phyloP scores from a whole-genome alignment of 2,329 filamentous ascomycete species.

The Neonectria ditissima region DNA sequence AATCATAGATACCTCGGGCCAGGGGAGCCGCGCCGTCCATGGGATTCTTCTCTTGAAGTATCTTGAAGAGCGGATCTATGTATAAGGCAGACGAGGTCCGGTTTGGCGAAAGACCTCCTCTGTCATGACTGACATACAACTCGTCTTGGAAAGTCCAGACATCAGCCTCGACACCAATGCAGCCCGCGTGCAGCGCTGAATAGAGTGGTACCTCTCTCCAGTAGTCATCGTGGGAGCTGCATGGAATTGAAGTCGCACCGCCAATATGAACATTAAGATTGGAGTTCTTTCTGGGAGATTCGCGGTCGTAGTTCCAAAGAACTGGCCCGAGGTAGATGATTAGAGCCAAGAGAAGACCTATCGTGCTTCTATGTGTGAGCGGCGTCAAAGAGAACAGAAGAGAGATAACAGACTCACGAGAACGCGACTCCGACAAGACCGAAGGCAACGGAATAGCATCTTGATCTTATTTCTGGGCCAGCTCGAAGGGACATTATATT shows the following conservation, averaged over 20 bases:
- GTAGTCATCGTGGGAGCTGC: conserved; percentile 80
- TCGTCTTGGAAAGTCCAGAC: conserved; percentile 69
- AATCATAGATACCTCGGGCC: conserved; percentile 67
- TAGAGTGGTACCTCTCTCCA: conserved; percentile 73
- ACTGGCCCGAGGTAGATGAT: conserved; percentile 28
- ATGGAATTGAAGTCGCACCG: conserved; percentile 60
- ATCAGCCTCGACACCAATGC: conserved; percentile 75
- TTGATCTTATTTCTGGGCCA: neutral
- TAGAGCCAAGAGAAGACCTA: conserved; percentile 16
- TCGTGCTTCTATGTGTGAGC: conserved; percentile 15
- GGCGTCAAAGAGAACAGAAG: too few species aligned
- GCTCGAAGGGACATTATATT: neutral
- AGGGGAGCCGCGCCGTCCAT: neutral
- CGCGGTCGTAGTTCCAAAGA: conserved; percentile 4
- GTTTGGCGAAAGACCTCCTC: conserved; percentile 62
- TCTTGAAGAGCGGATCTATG: conserved; percentile 70
- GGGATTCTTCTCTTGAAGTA: conserved; percentile 63
- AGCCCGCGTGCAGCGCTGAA: conserved; percentile 70
- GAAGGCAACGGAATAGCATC: neutral
- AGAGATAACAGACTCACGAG: neutral
- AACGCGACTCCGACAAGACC: conserved; percentile 13
- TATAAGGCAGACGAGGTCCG: conserved; percentile 73
- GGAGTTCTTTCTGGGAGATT: neutral
- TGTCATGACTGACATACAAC: conserved; percentile 74
- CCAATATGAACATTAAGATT: neutral